Base-by-base conservation (phyloP, 2,329 filamentous ascomycete species). In the Ascochyta koolunga region DNA sequence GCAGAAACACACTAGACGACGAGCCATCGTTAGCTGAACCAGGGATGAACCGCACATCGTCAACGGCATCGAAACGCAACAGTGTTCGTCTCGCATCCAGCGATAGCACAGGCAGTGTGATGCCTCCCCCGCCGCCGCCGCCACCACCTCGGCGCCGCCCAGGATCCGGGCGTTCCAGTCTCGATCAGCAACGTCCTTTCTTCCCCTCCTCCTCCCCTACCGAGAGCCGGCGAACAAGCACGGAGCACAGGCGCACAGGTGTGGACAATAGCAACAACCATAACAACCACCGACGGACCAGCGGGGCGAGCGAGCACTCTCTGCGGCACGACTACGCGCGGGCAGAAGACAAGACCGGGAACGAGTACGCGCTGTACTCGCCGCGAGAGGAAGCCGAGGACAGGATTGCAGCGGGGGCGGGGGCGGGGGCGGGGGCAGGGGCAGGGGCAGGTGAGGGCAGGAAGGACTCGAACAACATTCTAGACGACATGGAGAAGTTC, bases 401-500 rank as follows among this genome's bases (percentile, higher is more conserved):
- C 32, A 58, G 33, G 19, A 9, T 65, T 15, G 61, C 54, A 10
- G 11, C 22, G 2, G 61, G 60, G 29, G 59, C 38, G 18, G 4
- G 57, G 9, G 47, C 50, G 8, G n/a, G 22, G 3, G 36, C 32
- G 13, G 9, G 27, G 27, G 42, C 31, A 5, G 43, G 6, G 18
- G 16, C 16, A 19, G 32, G 36, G 1, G 56, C 58, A 15, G 27
- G 36, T 1, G 56, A 59, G 16, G 27, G 22, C 8, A 55, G 58
- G 27, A 68, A 57, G 31, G 61, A 63, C 31, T 56, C 65, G 8
- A 62, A 52, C 15, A 73, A 66, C 51, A 72, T 76, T 5, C 51
- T 76, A 13, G 70, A 73, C 43, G 73, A 76, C 43, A 72, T 76
- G 72, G 72, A 75, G 29, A 69, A 61, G 56, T 74, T 76, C 25